Percentiles rank a stretch among this genome's conserved stretches.
phyloP scores from a whole-genome alignment of 441 rosid genomes.

The Theobroma grandiflorum region DNA sequence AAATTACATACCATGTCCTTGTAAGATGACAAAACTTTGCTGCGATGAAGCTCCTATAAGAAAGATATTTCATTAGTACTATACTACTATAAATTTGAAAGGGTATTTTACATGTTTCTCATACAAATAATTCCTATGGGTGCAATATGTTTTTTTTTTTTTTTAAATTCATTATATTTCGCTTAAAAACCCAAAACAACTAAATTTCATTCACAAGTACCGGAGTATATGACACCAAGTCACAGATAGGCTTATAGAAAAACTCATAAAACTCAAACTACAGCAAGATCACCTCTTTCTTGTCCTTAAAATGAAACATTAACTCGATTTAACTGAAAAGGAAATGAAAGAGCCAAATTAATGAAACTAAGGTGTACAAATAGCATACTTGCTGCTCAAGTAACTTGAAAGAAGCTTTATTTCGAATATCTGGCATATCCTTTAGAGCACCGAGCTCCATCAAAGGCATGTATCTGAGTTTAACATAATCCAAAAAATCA shows the following conservation, averaged over 20 bases:
- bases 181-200: background rate
- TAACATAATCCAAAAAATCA: background rate
- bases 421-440: slow-evolving; percentile 67
- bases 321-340: slow-evolving; percentile 39
- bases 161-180: background rate
- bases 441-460: slow-evolving; percentile 81
- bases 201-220: background rate
- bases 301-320: slow-evolving; percentile 9
- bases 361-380: slow-evolving; percentile 12
- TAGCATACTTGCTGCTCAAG: slow-evolving; percentile 64
- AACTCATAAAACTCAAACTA: background rate
- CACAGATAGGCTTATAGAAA: background rate
- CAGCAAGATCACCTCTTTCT: background rate
- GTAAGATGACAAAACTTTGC: slow-evolving; percentile 69
- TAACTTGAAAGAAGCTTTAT: slow-evolving; percentile 73
- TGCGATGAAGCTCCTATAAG: slow-evolving; percentile 60
- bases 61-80: slow-evolving; percentile 12
- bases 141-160: background rate
- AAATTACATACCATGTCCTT: slow-evolving; percentile 69
- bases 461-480: slow-evolving; percentile 65
- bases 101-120: background rate
- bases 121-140: background rate
- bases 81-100: background rate
- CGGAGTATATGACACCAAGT: background rate
- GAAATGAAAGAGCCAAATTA: slow-evolving; percentile 17